Base-by-base conservation (phyloP, 2,329 filamentous ascomycete genomes). In the Apiospora malaysiana region DNA sequence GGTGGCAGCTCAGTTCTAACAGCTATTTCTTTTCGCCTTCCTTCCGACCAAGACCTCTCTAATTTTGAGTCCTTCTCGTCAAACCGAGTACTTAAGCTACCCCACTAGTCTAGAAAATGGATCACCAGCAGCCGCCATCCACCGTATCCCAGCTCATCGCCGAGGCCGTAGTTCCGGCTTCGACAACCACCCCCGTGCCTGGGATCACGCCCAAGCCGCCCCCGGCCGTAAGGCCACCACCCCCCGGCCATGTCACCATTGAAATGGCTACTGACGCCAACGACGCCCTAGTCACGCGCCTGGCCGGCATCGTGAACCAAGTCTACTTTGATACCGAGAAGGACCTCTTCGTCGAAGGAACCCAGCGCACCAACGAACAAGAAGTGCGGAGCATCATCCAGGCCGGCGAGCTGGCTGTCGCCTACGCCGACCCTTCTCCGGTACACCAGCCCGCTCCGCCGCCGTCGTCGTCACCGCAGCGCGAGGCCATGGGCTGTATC, bases 251-350 rank as follows among this genome's bases (percentile, higher is more conserved):
- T 8, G 37, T 45, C 40, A 27, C 40, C 18, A 75, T 78, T 67
- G 71, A 70, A 45, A 69, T 77, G 23, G 72, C 74, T 1, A 68
- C 73, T 9, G 63, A 73, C 6, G 75, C 72, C 21, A 68, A 74
- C 1, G 73, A 78, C 68, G 23, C 47, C 2, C 71, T 76, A 40
- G 69, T 72, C 27, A n/a, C 63, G 6, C 43, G 66, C 12, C 73
- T 78, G 27, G 56, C 70, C 4, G 65, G 47, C 56, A 70, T 77
- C 42, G 73, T 78, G 63, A 78, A 76, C 68, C 70, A 23, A 37
- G 76, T 74, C 4, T 78, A 86, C 40, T 86, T 89, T 74, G 88
- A 90, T 77, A 90, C 88, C 7, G 89, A 91, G 79, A 87, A 84
- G 47, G 88, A 89, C 85, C 77, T 78, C 69, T 78, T 75, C 68